Percentiles rank a stretch among this genome's conserved stretches.
Conservation (phyloP, 2,329 filamentous ascomycete genomes). For the Fusarium pseudonygamai region DNA sequence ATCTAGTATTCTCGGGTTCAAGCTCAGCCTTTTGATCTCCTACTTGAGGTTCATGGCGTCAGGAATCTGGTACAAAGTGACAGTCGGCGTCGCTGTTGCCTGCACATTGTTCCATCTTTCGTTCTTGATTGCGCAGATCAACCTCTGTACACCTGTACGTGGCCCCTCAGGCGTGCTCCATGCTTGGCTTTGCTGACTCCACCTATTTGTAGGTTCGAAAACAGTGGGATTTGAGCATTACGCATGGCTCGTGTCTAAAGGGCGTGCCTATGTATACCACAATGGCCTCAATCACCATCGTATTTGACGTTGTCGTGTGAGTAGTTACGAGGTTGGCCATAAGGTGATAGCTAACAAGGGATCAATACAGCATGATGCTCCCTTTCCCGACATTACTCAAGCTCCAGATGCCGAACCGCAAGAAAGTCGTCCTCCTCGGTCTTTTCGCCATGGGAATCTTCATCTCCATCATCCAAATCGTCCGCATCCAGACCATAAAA, state of each 20-base stretch:
- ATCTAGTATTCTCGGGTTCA: constrained; percentile 56
- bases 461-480: constrained; percentile 60
- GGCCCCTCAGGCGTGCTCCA: fast-evolving
- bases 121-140: constrained; percentile 49
- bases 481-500: constrained; percentile 60
- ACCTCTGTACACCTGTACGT: constrained; percentile 49
- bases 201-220: constrained; percentile 28
- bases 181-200: neutral
- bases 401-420: constrained; percentile 50
- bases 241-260: constrained; percentile 50
- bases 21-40: constrained; percentile 55
- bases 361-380: constrained; percentile 48
- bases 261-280: constrained; percentile 55
- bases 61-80: constrained; percentile 45
- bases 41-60: constrained; percentile 57
- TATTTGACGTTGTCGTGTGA: constrained; percentile 54
- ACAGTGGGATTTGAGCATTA: constrained; percentile 54
- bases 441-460: constrained; percentile 62
- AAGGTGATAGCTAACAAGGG: neutral
- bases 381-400: constrained; percentile 53
- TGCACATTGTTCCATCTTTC: constrained; percentile 52
- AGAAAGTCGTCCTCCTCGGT: constrained; percentile 53
- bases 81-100: constrained; percentile 48
- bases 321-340: neutral
- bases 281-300: constrained; percentile 52